Evolutionary conservation across 2,329 filamentous ascomycete genomes (phyloP).

Genomic region (Alternaria postmessia): DNA sequence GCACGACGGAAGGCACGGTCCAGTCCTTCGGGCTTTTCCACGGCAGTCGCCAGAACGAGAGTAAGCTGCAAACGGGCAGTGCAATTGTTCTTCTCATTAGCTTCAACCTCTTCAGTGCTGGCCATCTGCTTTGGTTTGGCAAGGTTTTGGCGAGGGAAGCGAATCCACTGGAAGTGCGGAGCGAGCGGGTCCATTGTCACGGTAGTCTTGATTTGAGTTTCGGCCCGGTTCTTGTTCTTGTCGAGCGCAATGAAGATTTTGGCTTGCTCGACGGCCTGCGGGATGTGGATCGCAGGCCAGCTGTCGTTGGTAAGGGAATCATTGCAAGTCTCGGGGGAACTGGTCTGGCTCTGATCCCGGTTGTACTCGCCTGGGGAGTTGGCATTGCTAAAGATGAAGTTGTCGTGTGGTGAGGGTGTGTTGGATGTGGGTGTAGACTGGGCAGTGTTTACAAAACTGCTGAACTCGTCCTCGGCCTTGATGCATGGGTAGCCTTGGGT

Average conservation of each 20-base stretch:
- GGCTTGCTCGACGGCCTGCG: slow-evolving; percentile 32
- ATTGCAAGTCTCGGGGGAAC: slow-evolving; percentile 40
- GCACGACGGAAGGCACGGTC: slow-evolving; percentile 72
- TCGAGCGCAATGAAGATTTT: slow-evolving; percentile 36
- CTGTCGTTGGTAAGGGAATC: slow-evolving; percentile 30
- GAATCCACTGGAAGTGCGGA: slow-evolving; percentile 77
- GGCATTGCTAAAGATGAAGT: slow-evolving; percentile 43
- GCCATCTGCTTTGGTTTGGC: slow-evolving; percentile 91
- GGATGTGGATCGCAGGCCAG: slow-evolving; percentile 40
- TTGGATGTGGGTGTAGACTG: slow-evolving; percentile 37
- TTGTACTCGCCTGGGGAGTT: slow-evolving; percentile 43
- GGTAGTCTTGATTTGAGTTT: slow-evolving; percentile 93
- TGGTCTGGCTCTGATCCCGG: slow-evolving; percentile 41
- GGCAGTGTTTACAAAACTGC: slow-evolving; percentile 28
- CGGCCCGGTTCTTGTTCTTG: slow-evolving; percentile 81
- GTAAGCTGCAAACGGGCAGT: slow-evolving; percentile 37
- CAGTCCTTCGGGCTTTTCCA: slow-evolving; percentile 74
- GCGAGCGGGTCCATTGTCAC: slow-evolving; percentile 81
- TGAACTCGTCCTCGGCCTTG: slow-evolving; percentile 28
- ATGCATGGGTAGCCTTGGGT: slow-evolving; percentile 17
- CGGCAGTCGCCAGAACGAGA: slow-evolving; percentile 90
- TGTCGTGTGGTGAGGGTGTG: slow-evolving; percentile 39
- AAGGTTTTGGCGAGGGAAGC: slow-evolving; percentile 88
- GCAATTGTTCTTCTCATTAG: slow-evolving; percentile 74
- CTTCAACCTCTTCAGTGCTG: slow-evolving; percentile 72